These are phyloP conservation scores for Arabidopsis suecica DNA, from an alignment of 345 rosid genomes.

Conservation along the genomic window DNA sequence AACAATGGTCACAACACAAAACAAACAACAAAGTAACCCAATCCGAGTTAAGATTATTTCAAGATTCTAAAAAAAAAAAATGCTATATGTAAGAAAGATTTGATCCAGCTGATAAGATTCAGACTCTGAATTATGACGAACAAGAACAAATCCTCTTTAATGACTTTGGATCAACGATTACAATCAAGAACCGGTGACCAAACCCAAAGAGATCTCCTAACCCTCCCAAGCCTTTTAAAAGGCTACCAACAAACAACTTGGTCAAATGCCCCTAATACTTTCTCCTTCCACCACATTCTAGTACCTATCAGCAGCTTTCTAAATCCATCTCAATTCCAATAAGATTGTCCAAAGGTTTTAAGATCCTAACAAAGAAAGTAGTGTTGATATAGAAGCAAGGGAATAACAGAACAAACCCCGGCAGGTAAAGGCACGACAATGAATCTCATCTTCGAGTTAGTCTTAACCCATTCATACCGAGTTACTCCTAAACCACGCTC, in stretches of 20 bases:
- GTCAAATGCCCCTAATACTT: not conserved
- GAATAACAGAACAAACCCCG: conserved; percentile 67
- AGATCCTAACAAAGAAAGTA: not conserved
- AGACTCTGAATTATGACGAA: not conserved
- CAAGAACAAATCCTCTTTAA: not conserved
- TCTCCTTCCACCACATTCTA: conserved; percentile 9
- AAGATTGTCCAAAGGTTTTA: not conserved
- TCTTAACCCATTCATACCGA: conserved; percentile 90
- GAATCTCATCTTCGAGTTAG: conserved; percentile 63
- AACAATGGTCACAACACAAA: conserved; percentile 31
- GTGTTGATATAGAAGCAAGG: not conserved
- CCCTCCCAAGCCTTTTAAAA: not conserved
- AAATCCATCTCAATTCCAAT: not conserved
- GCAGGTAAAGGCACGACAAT: conserved; percentile 92
- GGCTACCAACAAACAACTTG: not conserved
- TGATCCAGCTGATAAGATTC: conserved; percentile 8
- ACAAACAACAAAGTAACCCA: not conserved
- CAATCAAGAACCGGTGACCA: not conserved
- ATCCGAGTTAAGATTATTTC: not conserved
- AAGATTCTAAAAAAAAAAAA: conserved; percentile 6
- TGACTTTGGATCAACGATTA: not conserved
- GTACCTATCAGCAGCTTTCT: conserved; percentile 12
- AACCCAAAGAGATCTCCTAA: conserved; percentile 1
- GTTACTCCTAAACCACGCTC: conserved; percentile 97
- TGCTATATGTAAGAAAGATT: conserved; percentile 10